These are phyloP conservation scores for Trypanosoma rangeli DNA, from an alignment of 208 protist species.

Conservation along the genomic window DNA sequence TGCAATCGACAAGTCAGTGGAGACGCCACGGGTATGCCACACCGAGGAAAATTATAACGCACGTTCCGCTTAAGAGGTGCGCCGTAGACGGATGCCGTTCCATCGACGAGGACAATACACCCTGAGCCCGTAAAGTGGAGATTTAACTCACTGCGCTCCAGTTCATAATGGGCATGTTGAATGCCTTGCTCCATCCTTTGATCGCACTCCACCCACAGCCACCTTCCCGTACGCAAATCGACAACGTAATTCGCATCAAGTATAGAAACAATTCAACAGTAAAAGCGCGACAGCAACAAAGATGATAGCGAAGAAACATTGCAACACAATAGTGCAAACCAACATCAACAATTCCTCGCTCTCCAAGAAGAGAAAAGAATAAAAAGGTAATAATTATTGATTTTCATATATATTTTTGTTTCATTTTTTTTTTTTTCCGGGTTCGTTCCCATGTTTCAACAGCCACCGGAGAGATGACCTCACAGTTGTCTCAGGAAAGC, in stretches of 20 bases:
- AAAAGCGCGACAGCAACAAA: slow-evolving; percentile 21
- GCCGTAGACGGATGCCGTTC: slow-evolving; percentile 46
- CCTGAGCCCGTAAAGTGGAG: slow-evolving; percentile 28
- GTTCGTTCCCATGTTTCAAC: not conserved
- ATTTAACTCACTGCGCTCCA: slow-evolving; percentile 29
- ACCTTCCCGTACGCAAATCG: not conserved
- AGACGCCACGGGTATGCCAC: slow-evolving; percentile 47
- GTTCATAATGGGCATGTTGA: slow-evolving; percentile 17
- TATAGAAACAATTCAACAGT: not conserved
- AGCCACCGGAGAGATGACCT: not conserved
- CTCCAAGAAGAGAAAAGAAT: not conserved
- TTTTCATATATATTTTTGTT: not conserved
- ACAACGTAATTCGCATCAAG: not conserved
- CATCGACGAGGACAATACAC: slow-evolving; percentile 53
- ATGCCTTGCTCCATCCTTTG: slow-evolving; percentile 7
- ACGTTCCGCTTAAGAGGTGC: slow-evolving; percentile 53
- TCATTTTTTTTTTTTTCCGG: not conserved
- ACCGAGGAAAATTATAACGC: slow-evolving; percentile 55
- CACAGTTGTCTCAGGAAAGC: slow-evolving; percentile 36
- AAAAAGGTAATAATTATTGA: not conserved
- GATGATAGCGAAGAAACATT: slow-evolving; percentile 6
- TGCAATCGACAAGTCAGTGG: slow-evolving; percentile 37
- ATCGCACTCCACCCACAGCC: not conserved
- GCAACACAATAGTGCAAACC: not conserved
- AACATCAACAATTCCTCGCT: not conserved